Evolutionary conservation across 2,329 filamentous ascomycete genomes (phyloP), one percentile per base, ranked within the genome.

Genomic region (Acrodontium crateriforme): DNA sequence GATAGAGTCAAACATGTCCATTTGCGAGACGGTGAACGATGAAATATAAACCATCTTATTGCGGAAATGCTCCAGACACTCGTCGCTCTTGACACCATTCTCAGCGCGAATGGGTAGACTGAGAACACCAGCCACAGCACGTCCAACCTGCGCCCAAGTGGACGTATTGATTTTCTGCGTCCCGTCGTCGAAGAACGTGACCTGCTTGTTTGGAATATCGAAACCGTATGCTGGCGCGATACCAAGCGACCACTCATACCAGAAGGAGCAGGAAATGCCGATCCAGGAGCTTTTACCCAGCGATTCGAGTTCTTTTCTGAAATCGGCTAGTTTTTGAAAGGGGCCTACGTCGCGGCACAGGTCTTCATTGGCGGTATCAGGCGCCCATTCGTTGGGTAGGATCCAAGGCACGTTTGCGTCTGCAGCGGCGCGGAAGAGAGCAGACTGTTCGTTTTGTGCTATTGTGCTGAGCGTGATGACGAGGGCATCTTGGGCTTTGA

Each of bases 1-100:
- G 9, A 74, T 50, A n/a, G 63, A 65, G 20, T 66, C 63, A 29
- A 80, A 60, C 57, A 80, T 78, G 7, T 80, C 74, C 8, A 61
- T 59, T 48, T 81, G 76, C 33, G 52, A 69, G 34, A 73, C 39
- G 8, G 54, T 47, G 53, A 77, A 79, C 35, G 67, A 73, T 6
- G 56, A 59, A 8, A 74, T 39, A 39, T 62, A 69, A 2, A 75
- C 43, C 0, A 42, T 37, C 27, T 60, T 58, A 47, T 74, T 69
- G 3, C 54, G 50, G 40, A 57, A 71, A 18, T 47, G 37, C 6
- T 54, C 56, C 6, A 72, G 31, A 6, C 56, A 55, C 2, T 47
- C 41, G 6, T 52, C 47, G 5, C 38, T 42, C 18, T 60, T 55
- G 4, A 12, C n/a, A 2, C 45, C 45, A 28, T 49, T 53, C 2